Conservation (phyloP, 2,329 filamentous ascomycete genomes). For the Cercospora citrullina region DNA sequence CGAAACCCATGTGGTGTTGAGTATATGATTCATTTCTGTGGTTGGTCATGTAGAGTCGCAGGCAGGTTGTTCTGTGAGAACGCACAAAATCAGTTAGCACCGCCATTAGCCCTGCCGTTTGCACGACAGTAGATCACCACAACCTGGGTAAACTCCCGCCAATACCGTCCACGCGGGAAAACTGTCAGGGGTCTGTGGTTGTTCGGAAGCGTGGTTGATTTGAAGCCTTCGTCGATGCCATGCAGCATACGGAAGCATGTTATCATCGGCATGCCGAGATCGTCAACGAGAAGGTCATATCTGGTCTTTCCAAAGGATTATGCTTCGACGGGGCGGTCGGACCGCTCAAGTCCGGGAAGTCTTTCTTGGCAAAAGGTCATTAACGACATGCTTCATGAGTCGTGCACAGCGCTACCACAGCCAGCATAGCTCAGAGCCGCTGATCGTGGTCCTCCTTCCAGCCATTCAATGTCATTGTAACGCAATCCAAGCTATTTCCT, state of each 20-base stretch:
- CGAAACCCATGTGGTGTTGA: not conserved
- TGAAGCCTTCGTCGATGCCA: not conserved
- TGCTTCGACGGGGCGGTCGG: not conserved
- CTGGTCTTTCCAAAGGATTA: not conserved
- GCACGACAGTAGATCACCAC: not conserved
- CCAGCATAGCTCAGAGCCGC: not conserved
- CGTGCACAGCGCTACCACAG: not conserved
- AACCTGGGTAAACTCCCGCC: not conserved
- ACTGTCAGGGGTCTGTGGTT: not conserved
- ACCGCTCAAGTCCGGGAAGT: not conserved
- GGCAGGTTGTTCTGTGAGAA: not conserved
- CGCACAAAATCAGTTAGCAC: not conserved
- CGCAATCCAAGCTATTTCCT: not conserved
- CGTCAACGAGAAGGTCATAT: not conserved
- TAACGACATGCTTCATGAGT: not conserved
- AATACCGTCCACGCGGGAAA: not conserved
- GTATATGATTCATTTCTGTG: not conserved
- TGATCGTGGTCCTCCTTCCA: not conserved
- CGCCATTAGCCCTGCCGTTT: not conserved
- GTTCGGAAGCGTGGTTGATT: not conserved
- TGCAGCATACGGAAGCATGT: not conserved
- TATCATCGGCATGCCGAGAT: not conserved
- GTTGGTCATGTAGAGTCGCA: not conserved
- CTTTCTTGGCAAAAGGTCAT: not conserved
- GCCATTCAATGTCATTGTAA: not conserved